phyloP scores from a whole-genome alignment of 2,329 filamentous ascomycete genomes.

The Monilinia vaccinii-corymbosi region DNA sequence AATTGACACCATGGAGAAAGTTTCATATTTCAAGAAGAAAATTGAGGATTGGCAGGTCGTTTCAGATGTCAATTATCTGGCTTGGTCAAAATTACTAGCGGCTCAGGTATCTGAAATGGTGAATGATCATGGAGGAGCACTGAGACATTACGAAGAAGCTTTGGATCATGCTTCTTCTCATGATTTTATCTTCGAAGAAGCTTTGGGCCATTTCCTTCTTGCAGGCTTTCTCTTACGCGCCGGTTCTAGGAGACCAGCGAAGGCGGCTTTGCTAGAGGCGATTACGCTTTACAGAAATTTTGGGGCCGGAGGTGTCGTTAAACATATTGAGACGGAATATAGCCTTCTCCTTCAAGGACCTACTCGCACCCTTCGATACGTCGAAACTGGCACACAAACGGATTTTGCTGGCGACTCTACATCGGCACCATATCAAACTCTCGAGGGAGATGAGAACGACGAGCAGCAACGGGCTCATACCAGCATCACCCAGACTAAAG shows the following conservation, averaged over 20 bases:
- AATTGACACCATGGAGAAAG: slow-evolving; percentile 41
- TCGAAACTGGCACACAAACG: slow-evolving; percentile 60
- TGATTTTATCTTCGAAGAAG: slow-evolving; percentile 61
- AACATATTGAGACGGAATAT: slow-evolving; percentile 59
- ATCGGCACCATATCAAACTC: slow-evolving; percentile 42
- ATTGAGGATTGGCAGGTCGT: slow-evolving; percentile 56
- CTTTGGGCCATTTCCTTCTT: slow-evolving; percentile 64
- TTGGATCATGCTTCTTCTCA: slow-evolving; percentile 64
- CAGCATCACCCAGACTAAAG: slow-evolving; percentile 37
- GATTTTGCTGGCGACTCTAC: slow-evolving; percentile 53
- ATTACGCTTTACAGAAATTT: slow-evolving; percentile 59
- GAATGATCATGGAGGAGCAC: slow-evolving; percentile 45
- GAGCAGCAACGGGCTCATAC: slow-evolving; percentile 33
- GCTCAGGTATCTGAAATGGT: slow-evolving; percentile 60
- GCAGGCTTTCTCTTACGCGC: slow-evolving; percentile 60
- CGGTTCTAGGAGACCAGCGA: slow-evolving; percentile 57
- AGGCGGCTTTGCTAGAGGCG: slow-evolving; percentile 58
- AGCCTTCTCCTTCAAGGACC: slow-evolving; percentile 56
- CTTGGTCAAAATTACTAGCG: slow-evolving; percentile 59
- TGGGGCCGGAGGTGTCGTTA: slow-evolving; percentile 60
- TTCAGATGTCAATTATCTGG: slow-evolving; percentile 61
- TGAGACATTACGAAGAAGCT: slow-evolving; percentile 59
- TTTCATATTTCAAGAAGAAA: slow-evolving; percentile 47
- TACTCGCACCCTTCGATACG: slow-evolving; percentile 46
- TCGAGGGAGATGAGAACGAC: slow-evolving; percentile 33